Conservation (phyloP, 345 rosid genomes). For the Chamaenerion angustifolium region DNA sequence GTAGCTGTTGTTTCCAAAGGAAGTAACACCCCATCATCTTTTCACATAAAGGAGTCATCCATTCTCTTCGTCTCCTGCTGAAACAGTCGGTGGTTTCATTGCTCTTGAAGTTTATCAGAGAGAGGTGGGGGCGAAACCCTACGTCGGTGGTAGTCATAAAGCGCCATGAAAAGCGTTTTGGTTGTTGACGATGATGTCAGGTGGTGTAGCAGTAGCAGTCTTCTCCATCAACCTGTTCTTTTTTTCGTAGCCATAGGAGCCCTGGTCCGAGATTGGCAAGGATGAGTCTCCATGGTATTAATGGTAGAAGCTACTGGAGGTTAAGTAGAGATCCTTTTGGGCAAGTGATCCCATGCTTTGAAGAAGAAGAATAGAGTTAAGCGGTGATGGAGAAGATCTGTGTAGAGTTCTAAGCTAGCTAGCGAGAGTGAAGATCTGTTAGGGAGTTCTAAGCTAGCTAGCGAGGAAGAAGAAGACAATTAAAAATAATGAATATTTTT, state of each 20-base stretch:
- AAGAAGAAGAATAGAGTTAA: no score
- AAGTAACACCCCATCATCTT: slow-evolving; percentile 10
- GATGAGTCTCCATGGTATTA: slow-evolving; percentile 8
- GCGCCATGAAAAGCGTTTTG: not conserved
- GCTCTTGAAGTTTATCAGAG: slow-evolving; percentile 53
- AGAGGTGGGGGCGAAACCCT: slow-evolving; percentile 25
- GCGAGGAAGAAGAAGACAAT: no score
- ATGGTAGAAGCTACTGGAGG: no score
- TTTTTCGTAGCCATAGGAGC: slow-evolving; percentile 15
- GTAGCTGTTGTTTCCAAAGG: slow-evolving; percentile 1
- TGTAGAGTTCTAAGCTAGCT: no score
- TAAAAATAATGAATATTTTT: no score
- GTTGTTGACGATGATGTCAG: no score
- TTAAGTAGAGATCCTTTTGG: not conserved
- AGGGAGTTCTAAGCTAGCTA: no score
- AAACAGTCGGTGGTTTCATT: slow-evolving; percentile 9
- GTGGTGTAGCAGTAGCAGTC: no score
- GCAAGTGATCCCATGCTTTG: not conserved
- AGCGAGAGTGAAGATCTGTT: no score
- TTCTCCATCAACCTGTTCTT: slow-evolving; percentile 11
- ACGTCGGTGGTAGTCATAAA: slow-evolving; percentile 1
- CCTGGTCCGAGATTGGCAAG: slow-evolving; percentile 16
- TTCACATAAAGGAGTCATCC: slow-evolving; percentile 24
- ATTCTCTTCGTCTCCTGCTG: not conserved
- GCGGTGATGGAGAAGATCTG: no score